These are phyloP conservation scores for Pseudocercospora fijiensis DNA, from an alignment of 2,329 filamentous ascomycete species.

Conservation along the genomic window DNA sequence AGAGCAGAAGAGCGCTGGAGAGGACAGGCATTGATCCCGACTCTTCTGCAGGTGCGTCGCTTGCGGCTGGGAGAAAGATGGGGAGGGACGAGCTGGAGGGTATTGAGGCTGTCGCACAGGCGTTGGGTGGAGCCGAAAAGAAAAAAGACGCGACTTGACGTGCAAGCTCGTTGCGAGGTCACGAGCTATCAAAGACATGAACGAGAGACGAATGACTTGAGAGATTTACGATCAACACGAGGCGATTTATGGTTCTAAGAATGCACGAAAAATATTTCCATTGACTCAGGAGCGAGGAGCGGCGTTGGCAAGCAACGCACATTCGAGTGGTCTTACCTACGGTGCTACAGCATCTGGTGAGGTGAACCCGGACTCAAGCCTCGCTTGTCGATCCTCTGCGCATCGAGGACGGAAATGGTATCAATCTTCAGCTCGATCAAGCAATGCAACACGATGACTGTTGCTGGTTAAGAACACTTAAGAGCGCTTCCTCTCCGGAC, in stretches of 20 bases:
- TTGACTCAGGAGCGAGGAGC: background rate
- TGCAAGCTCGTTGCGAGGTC: too few relatives aligned
- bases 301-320: background rate
- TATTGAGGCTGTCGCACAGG: slow-evolving; percentile 40
- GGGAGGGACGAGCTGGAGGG: slow-evolving; percentile 40
- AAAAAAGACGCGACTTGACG: background rate
- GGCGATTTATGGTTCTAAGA: too few relatives aligned
- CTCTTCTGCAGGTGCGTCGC: slow-evolving; percentile 30
- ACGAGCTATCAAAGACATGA: too few relatives aligned
- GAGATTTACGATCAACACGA: too few relatives aligned
- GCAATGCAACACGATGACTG: background rate
- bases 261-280: too few relatives aligned
- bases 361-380: background rate
- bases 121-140: slow-evolving; percentile 31
- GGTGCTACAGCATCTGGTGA: background rate
- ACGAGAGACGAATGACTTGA: background rate
- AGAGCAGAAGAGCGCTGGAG: slow-evolving; percentile 75
- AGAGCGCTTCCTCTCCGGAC: background rate
- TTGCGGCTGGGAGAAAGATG: slow-evolving; percentile 29
- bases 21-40: slow-evolving; percentile 62
- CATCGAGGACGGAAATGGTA: background rate
- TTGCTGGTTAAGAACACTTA: background rate
- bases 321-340: background rate
- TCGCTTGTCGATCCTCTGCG: background rate
- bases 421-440: background rate